Evolutionary conservation across 257 asterid genomes (phyloP), one percentile per base, ranked within the genome.

Genomic region (Anisodus tanguticus): DNA sequence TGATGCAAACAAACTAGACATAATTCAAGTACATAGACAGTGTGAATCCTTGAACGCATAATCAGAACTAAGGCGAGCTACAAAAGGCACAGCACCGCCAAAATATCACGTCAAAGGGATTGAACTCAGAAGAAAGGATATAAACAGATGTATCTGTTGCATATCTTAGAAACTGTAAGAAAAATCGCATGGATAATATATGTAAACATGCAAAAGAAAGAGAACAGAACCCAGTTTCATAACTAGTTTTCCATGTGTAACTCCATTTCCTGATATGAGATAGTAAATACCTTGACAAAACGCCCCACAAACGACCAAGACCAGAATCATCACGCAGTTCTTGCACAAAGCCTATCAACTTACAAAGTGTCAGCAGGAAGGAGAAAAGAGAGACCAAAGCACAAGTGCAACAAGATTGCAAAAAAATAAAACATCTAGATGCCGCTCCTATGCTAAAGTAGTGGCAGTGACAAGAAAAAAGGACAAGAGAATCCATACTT

Each of bases 321-420:
- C 94, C 98, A 82, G 87, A 88, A 90, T 92, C 99, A 91, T 96
- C 99, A 87, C 98, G 94, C 66, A 94, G 85, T 86, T 96, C 98
- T 92, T 80, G 89, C 76, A 84, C 90, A 86, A 94, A 92, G 80
- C 94, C 99, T 96, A 84, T 74, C 85, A 82, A 76, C 43, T 51
- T 26, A 26, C 81, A 22, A 76, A 13, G 80, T 71, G 72, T 83
- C 53, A 82, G 70, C 81, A 83, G 58, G 83, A 80, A 67, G 51
- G 67, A 53, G 19, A 43, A 19, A 22, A 41, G 71, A 37, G 47
- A 53, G 67, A 51, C 7, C 63, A 51, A 76, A 22, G 13, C 9
- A 12, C 35, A 67, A 43, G 57, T 51, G 78, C 85, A 57, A 82
- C 80, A 67, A 31, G 79, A 66, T 51, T 51, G 63, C 59, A 76